These are phyloP conservation scores for Hordeum marinum DNA, from an alignment of 176 grass and related monocot species.

Conservation along the genomic window DNA sequence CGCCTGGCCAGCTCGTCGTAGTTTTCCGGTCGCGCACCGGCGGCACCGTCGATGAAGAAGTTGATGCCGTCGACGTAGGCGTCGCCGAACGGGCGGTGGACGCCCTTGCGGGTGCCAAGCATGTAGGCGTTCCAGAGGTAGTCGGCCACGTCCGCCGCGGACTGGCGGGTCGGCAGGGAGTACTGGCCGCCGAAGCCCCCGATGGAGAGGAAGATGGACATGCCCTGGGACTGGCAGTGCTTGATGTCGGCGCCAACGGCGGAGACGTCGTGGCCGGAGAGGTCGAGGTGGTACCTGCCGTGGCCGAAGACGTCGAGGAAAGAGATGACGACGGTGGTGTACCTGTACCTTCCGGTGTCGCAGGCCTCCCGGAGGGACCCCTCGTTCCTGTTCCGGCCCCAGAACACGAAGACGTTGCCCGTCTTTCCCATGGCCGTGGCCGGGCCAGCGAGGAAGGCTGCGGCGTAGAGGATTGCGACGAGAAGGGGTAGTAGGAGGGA, in stretches of 20 bases:
- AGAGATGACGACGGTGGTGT: slow-evolving; percentile 11
- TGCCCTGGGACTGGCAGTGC: background rate
- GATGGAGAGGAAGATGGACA: slow-evolving; percentile 12
- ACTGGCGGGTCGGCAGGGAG: background rate
- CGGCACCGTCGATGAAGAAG: slow-evolving; percentile 7
- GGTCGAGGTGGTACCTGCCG: background rate
- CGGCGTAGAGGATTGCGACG: background rate
- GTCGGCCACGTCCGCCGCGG: background rate
- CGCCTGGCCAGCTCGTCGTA: background rate
- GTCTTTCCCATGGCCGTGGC: background rate
- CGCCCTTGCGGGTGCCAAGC: background rate
- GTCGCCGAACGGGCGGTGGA: background rate
- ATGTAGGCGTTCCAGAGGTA: background rate
- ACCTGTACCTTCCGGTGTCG: background rate
- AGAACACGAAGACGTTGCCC: background rate
- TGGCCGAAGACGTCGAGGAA: background rate
- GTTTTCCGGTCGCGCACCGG: background rate
- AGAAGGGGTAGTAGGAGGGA: background rate
- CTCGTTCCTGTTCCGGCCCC: slow-evolving; percentile 1
- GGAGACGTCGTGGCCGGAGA: slow-evolving; percentile 8
- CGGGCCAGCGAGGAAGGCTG: background rate
- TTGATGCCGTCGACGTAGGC: slow-evolving; percentile 8
- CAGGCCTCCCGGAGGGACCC: background rate
- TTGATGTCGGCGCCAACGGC: background rate
- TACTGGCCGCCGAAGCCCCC: background rate